Evolutionary conservation across 176 grass and related monocot species (phyloP), one percentile per base, ranked within the genome.

Genomic region (Poa pratensis): DNA sequence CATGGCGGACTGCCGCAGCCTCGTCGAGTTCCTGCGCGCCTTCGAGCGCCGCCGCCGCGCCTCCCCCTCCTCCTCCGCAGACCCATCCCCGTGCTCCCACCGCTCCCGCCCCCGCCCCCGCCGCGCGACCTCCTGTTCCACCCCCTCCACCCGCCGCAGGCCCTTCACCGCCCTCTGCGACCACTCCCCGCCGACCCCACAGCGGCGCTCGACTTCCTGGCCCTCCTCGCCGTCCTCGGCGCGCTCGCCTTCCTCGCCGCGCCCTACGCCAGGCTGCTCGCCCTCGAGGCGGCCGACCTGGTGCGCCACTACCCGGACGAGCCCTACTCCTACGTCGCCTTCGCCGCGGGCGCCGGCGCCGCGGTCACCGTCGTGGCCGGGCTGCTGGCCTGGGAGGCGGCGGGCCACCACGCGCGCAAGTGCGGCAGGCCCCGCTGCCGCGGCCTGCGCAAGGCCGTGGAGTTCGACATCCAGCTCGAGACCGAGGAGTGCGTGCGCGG

Each of bases 381-480:
- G 20, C 68, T 94, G n/a, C 80, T 79, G 37, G 84, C 90, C 35
- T 94, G 92, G 94, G 94, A 94, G 62, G 85, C 88, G 30, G 76
- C 88, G 2, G 81, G 84, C 9, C 81, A 97, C 71, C 90, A 82
- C 16, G 85, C 89, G 39, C 89, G 90, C 45, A 92, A 86, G 87
- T 97, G 94, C 83, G 90, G 94, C 51, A 83, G 85, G 43, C 92
- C 94, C 0, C 80, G 91, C n/a, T 97, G 94, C 82, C 91, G 88
- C 64, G 94, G 88, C 17, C 85, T 94, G 60, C 83, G 90, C 53
- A 97, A 91, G 70, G 92, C 94, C 16, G 87, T 97, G 1, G 94
- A 97, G 84, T 94, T 92, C 69, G 92, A 97, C 77, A 92, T 97
- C 68, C 90, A 92, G 86, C 84, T 97, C n/a, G 94, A 97, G 83